Evolutionary conservation across 345 rosid species (phyloP).

Genomic region (Hibiscus mutabilis): DNA sequence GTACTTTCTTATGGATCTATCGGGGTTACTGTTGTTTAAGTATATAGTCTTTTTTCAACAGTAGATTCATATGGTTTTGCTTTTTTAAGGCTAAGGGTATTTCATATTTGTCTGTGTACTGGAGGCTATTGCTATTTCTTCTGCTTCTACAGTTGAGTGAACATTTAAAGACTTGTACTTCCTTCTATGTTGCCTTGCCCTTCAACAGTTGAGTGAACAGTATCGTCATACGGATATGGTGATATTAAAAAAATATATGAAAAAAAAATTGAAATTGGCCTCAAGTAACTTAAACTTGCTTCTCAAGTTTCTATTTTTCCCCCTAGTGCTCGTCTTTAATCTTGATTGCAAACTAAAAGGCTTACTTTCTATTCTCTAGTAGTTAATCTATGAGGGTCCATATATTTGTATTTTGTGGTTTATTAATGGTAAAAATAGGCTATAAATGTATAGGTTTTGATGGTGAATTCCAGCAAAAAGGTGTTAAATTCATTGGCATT

Average conservation of each 20-base stretch:
- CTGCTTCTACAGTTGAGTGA: not conserved
- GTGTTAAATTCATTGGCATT: not conserved
- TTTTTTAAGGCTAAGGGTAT: not conserved
- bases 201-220: too few relatives aligned
- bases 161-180: not conserved
- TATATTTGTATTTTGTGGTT: conserved; percentile 1
- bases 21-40: not conserved
- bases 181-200: not conserved
- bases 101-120: not conserved
- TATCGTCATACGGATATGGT: too few relatives aligned
- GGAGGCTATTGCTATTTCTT: not conserved
- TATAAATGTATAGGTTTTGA: not conserved
- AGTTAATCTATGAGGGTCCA: not conserved
- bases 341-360: not conserved
- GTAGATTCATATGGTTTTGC: not conserved
- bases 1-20: not conserved
- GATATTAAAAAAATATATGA: too few relatives aligned
- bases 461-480: not conserved
- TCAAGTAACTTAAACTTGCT: too few relatives aligned
- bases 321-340: not conserved
- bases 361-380: not conserved
- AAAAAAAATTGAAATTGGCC: too few relatives aligned
- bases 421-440: not conserved
- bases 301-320: not conserved
- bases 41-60: not conserved